Conservation (phyloP, 2,329 filamentous ascomycete species). For the Stagonosporopsis chrysanthemi region DNA sequence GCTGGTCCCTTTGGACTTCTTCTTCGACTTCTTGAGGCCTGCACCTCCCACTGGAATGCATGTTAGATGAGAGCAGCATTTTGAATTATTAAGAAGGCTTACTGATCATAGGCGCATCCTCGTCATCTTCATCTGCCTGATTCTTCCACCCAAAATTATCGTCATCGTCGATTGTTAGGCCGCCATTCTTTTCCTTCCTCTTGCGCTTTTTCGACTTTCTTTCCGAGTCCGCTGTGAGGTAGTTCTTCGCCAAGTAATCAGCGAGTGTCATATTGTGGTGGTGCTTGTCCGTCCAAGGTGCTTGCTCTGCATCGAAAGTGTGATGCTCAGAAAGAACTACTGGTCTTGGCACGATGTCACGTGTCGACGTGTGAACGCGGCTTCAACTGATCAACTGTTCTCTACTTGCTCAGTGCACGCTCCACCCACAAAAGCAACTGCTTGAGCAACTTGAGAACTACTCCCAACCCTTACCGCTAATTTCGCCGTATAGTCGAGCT, state of each 20-base stretch:
- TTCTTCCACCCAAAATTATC: constrained; percentile 61
- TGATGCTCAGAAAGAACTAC: constrained; percentile 1
- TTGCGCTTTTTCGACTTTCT: constrained; percentile 64
- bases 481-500: background rate
- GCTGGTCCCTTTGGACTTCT: constrained; percentile 57
- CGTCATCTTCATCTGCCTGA: constrained; percentile 61
- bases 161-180: constrained; percentile 61
- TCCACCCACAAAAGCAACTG: background rate
- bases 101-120: constrained; percentile 59
- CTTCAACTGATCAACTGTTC: background rate
- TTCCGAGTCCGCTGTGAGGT: constrained; percentile 72
- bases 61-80: constrained; percentile 25
- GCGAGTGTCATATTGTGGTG: constrained; percentile 67
- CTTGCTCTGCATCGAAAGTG: constrained; percentile 4
- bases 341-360: constrained; percentile 28
- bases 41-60: constrained; percentile 43
- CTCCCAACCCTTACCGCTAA: too few relatives aligned
- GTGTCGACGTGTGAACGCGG: constrained; percentile 34
- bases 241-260: constrained; percentile 89
- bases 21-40: constrained; percentile 63
- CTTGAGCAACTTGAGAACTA: background rate
- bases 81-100: constrained; percentile 17
- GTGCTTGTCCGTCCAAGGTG: constrained; percentile 11
- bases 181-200: constrained; percentile 51
- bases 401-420: background rate